phyloP scores from a whole-genome alignment of 768 basidiomycete species.

The Hericium alpestre region DNA sequence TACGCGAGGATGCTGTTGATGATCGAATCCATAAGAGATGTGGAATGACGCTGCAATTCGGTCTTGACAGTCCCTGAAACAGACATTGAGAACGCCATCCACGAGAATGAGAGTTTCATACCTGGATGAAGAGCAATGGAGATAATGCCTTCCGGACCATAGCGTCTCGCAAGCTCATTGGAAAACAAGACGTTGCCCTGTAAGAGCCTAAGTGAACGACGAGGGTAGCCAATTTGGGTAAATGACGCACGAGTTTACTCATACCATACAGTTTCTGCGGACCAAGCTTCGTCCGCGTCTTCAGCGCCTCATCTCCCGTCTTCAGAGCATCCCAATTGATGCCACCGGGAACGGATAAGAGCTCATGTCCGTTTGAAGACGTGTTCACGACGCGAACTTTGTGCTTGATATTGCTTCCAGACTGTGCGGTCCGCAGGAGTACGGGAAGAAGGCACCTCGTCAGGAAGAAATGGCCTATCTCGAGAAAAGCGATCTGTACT shows the following conservation, averaged over 20 bases:
- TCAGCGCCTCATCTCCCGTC: slow-evolving; percentile 1
- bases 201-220: background rate
- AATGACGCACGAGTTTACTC: slow-evolving; percentile 8
- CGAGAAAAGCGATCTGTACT: background rate
- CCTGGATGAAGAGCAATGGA: slow-evolving; percentile 36
- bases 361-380: slow-evolving; percentile 16
- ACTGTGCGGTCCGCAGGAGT: slow-evolving; percentile 20
- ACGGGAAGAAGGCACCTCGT: slow-evolving; percentile 23
- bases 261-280: slow-evolving; percentile 7
- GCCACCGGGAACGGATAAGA: slow-evolving; percentile 17
- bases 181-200: slow-evolving; percentile 37
- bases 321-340: slow-evolving; percentile 8
- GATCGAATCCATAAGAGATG: background rate
- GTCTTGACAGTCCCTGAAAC: slow-evolving; percentile 1
- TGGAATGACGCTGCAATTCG: slow-evolving; percentile 3
- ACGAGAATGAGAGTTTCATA: slow-evolving; percentile 4
- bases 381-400: slow-evolving; percentile 21
- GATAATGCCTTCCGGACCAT: slow-evolving; percentile 33
- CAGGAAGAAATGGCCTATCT: slow-evolving; percentile 24
- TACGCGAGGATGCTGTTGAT: background rate
- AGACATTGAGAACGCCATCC: background rate
- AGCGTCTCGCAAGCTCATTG: slow-evolving; percentile 31
- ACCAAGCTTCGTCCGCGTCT: slow-evolving; percentile 5
- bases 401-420: slow-evolving; percentile 16
- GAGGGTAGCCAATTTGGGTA: background rate